Conservation (phyloP, 2,329 filamentous ascomycete genomes). For the Ramularia collo-cygni region DNA sequence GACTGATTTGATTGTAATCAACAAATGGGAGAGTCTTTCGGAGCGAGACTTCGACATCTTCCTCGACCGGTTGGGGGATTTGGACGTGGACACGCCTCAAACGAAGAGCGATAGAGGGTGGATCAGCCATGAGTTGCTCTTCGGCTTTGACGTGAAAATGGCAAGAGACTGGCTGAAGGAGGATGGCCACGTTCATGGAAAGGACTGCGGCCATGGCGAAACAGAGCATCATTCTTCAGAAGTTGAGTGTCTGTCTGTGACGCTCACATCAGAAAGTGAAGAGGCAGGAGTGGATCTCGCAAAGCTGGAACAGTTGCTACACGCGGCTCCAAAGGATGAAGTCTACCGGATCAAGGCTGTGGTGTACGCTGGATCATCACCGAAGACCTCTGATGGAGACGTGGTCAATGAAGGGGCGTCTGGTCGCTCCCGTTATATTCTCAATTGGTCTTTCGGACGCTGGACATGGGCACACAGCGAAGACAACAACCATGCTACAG, state of each 20-base stretch:
- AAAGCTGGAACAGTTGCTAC: conserved; percentile 61
- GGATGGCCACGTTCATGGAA: conserved; percentile 36
- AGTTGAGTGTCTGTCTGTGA: conserved; percentile 85
- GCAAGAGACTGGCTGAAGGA: conserved; percentile 43
- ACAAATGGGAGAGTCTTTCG: conserved; percentile 78
- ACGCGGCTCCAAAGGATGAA: conserved; percentile 78
- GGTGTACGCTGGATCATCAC: conserved; percentile 41
- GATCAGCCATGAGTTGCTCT: conserved; percentile 71
- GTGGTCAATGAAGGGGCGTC: conserved; percentile 27
- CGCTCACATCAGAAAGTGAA: conserved; percentile 40
- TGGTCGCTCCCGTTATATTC: conserved; percentile 61
- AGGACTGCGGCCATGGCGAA: conserved; percentile 29
- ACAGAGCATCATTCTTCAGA: conserved; percentile 64
- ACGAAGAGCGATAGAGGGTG: conserved; percentile 77
- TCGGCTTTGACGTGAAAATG: conserved; percentile 81
- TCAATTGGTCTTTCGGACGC: conserved; percentile 96
- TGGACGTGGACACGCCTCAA: conserved; percentile 69
- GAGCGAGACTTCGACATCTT: conserved; percentile 72
- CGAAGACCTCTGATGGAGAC: conserved; percentile 33
- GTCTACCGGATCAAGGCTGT: conserved; percentile 89
- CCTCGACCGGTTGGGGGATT: conserved; percentile 69
- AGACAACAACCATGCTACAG: conserved; percentile 18
- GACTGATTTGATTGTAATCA: conserved; percentile 84
- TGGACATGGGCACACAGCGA: conserved; percentile 76
- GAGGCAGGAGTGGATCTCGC: conserved; percentile 50